phyloP scores from a whole-genome alignment of 805 yeast genomes.

The Schizosaccharomyces cryophilus region DNA sequence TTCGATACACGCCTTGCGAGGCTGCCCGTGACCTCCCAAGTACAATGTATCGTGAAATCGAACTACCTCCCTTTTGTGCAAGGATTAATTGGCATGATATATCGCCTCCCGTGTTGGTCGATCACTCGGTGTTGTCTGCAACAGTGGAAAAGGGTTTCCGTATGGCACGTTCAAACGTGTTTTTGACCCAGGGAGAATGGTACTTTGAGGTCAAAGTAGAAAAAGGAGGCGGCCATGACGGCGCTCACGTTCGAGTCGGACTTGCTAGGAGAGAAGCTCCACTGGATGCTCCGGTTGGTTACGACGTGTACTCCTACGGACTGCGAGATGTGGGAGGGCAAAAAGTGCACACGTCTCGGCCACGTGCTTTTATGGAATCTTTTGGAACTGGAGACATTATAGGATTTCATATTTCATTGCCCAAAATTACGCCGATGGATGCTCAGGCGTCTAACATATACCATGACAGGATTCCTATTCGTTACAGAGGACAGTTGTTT shows the following conservation, averaged over 20 bases:
- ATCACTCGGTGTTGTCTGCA: constrained; percentile 17
- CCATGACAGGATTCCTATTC: constrained; percentile 72
- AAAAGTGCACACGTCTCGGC: constrained; percentile 50
- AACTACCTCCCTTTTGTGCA: constrained; percentile 38
- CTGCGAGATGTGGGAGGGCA: constrained; percentile 58
- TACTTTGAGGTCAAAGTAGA: constrained; percentile 54
- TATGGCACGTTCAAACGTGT: constrained; percentile 46
- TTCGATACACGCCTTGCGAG: constrained; percentile 53
- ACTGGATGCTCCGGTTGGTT: constrained; percentile 86
- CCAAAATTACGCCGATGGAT: constrained; percentile 15
- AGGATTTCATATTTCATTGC: constrained; percentile 54
- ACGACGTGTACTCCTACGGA: constrained; percentile 84
- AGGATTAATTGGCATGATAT: constrained; percentile 45
- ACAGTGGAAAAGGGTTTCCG: constrained; percentile 58
- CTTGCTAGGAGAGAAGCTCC: constrained; percentile 59
- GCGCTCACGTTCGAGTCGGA: constrained; percentile 59
- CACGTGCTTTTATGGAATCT: constrained; percentile 31
- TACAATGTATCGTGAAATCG: constrained; percentile 44
- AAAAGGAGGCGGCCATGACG: constrained; percentile 15
- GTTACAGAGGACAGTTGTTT: constrained; percentile 49
- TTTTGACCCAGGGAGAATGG: constrained; percentile 53
- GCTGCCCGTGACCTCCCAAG: constrained; percentile 32
- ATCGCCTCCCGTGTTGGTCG: constrained; percentile 29
- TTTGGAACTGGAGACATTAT: constrained; percentile 57
- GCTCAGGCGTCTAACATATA: constrained; percentile 14